Evolutionary conservation across 306 rosid genomes (phyloP).

Genomic region (Abrus pulchellus): DNA sequence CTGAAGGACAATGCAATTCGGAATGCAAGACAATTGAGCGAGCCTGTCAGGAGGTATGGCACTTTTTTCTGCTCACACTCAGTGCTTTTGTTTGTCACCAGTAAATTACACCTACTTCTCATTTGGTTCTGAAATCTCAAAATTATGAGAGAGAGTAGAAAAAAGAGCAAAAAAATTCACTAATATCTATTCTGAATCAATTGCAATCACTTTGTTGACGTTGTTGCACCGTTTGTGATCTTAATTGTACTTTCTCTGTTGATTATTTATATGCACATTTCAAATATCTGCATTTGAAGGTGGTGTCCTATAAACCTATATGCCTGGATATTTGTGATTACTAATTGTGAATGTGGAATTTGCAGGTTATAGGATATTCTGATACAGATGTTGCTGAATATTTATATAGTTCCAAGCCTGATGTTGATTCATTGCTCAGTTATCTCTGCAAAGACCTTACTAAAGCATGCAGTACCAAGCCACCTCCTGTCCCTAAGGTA

Average conservation of each 20-base stretch:
- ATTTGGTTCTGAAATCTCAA: conserved; percentile 19
- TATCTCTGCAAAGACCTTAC: conserved; percentile 85
- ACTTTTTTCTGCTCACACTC: conserved; percentile 8
- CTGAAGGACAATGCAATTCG: conserved; percentile 98
- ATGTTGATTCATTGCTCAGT: conserved; percentile 64
- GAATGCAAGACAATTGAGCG: conserved; percentile 97
- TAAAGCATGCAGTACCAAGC: conserved; percentile 73
- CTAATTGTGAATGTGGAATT: conserved; percentile 30
- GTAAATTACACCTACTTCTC: not conserved
- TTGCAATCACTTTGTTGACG: conserved; percentile 3
- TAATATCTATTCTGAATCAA: not conserved
- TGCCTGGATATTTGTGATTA: not conserved
- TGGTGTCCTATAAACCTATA: not conserved
- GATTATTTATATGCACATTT: conserved; percentile 16
- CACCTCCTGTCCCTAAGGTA: conserved; percentile 97
- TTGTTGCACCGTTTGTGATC: conserved; percentile 12
- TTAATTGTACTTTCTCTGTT: conserved; percentile 17
- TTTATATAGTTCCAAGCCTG: conserved; percentile 74
- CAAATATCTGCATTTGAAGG: not conserved
- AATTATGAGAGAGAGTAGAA: conserved; percentile 15
- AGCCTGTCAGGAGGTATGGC: conserved; percentile 85
- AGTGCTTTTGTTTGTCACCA: conserved; percentile 30
- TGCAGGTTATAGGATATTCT: conserved; percentile 89
- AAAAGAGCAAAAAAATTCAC: not conserved
- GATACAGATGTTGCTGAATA: conserved; percentile 97